Evolutionary conservation across 331 rosid genomes (phyloP).

Genomic region (Telfairia occidentalis): DNA sequence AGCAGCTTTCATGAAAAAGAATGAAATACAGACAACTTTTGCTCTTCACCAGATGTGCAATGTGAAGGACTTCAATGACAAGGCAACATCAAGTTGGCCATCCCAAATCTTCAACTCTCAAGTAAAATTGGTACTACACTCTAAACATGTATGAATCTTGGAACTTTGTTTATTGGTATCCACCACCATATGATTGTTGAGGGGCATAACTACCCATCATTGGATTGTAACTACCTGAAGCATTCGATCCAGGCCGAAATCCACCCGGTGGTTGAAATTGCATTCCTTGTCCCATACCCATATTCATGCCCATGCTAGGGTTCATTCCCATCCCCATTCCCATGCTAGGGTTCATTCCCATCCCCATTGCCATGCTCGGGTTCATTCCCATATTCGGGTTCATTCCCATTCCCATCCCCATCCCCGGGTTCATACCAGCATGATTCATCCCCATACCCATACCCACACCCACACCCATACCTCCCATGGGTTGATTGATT

Average conservation of each 20-base stretch:
- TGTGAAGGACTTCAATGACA: not conserved
- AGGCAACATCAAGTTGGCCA: not conserved
- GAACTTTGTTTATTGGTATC: constrained; percentile 48
- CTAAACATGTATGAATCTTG: not conserved
- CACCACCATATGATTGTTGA: constrained; percentile 67
- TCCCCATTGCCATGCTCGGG: constrained; percentile 19
- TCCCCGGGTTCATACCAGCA: constrained; percentile 25
- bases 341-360: not conserved
- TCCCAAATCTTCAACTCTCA: not conserved
- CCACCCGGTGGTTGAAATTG: constrained; percentile 58
- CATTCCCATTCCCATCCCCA: constrained; percentile 23
- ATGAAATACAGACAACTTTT: not conserved
- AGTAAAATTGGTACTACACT: constrained; percentile 1
- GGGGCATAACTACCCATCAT: constrained; percentile 64
- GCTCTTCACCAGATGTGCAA: not conserved
- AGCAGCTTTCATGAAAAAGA: not conserved
- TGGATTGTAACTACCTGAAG: constrained; percentile 49
- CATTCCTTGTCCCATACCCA: constrained; percentile 77
- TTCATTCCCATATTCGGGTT: constrained; percentile 28
- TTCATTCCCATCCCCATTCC: constrained; percentile 40
- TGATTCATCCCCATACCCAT: not conserved
- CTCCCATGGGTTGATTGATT: constrained; percentile 31
- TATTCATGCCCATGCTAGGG: constrained; percentile 27
- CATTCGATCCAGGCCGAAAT: constrained; percentile 52
- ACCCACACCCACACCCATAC: constrained; percentile 11